Evolutionary conservation across 345 rosid species (phyloP), one percentile per base, ranked within the genome.

Genomic region (Abelmoschus esculentus): DNA sequence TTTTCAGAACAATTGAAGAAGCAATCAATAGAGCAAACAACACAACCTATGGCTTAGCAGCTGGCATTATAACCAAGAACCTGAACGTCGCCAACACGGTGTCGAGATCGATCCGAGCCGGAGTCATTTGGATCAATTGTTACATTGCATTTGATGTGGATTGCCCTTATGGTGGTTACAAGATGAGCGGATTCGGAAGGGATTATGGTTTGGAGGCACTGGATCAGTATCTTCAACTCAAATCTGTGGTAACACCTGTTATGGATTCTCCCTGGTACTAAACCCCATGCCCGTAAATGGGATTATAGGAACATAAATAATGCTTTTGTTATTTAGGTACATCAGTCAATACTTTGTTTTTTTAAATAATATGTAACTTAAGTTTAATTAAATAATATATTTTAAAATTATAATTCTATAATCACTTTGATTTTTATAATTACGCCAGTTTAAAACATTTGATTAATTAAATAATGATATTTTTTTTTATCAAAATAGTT

Each of bases 221-320:
- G 0, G 69, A 86, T 1, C 81, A 81, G 83, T 89, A 80, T 55
- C 83, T 90, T 26, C 90, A 86, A 2, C 72, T 76, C 69, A 90
- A 93, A 76, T 80, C 93, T 18, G 84, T 93, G 2, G 82, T 85
- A 0, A 92, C 89, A 61, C 92, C 93, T 11, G 71, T 93, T 58
- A 74, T 76, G 68, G 73, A 89, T 63, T 82, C 98, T 46, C 93
- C 92, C 34, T 93, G 96, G 93, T 82, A 80, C 40, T 92, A 72
- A 68, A 19, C 18, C 58, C 1, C 42, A 7, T 38, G 42, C 15
- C 17, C 6, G 6, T 0, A 3, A 59, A 1, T 32, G 1, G 26
- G 26, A 22, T 22, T 22, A 22, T 22, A 22, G 12, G 11, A 42
- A 10, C 3, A 42, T 42, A 42, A 9, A 42, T 42, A 42, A 42